These are phyloP conservation scores for Mariannaea elegans DNA, from an alignment of 2,329 filamentous ascomycete species.

Conservation along the genomic window DNA sequence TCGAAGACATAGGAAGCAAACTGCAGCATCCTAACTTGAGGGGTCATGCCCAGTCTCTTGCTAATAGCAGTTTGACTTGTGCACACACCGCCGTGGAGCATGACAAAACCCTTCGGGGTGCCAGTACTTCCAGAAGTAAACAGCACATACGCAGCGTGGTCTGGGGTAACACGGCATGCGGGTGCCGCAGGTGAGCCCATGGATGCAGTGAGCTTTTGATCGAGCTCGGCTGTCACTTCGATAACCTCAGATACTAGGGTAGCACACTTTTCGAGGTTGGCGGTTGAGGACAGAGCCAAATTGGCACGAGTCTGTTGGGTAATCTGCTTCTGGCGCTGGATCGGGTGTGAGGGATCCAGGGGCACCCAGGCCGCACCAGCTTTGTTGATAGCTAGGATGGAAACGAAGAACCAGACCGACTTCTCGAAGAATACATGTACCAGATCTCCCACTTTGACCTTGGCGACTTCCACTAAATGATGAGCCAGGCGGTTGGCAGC, in stretches of 20 bases:
- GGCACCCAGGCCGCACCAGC: constrained; percentile 43
- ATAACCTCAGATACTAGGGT: not conserved
- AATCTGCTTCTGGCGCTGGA: constrained; percentile 20
- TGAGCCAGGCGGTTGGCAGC: constrained; percentile 12
- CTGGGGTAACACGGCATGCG: not conserved
- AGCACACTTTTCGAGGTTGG: no score
- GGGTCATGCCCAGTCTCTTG: constrained; percentile 17
- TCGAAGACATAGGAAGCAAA: constrained; percentile 39
- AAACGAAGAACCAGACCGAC: constrained; percentile 30
- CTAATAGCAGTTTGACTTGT: constrained; percentile 21
- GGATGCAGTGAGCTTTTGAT: not conserved
- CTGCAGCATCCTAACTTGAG: constrained; percentile 26
- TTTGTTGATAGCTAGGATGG: constrained; percentile 46
- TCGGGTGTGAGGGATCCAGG: constrained; percentile 50
- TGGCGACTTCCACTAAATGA: constrained; percentile 6
- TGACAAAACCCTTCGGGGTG: constrained; percentile 34
- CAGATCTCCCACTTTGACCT: constrained; percentile 7
- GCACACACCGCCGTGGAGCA: constrained; percentile 28
- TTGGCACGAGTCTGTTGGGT: constrained; percentile 10
- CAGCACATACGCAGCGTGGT: constrained; percentile 25
- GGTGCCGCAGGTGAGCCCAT: not conserved
- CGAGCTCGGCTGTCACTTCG: not conserved
- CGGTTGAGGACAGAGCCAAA: constrained; percentile 8
- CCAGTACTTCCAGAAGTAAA: constrained; percentile 40
- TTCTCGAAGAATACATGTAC: constrained; percentile 25